These are phyloP conservation scores for Leishmania gerbilli DNA, from an alignment of 208 protist species.

Conservation along the genomic window DNA sequence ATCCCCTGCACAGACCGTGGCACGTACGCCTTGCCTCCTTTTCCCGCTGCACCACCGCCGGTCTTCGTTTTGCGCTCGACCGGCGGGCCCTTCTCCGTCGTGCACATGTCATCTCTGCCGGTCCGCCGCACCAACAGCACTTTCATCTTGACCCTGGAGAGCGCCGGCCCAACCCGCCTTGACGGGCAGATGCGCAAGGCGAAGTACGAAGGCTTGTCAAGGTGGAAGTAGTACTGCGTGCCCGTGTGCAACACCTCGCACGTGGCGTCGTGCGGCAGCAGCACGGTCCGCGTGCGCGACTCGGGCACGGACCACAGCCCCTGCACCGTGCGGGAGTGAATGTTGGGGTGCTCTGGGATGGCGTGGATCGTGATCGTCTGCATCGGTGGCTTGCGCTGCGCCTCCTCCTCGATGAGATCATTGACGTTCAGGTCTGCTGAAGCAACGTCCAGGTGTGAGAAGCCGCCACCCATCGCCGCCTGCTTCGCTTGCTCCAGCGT, in stretches of 20 bases:
- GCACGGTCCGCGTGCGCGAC: background rate
- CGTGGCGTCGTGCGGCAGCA: background rate
- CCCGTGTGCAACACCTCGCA: conserved; percentile 13
- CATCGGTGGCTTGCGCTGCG: background rate
- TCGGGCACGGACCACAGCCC: conserved; percentile 2
- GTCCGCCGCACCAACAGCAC: conserved; percentile 19
- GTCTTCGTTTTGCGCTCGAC: background rate
- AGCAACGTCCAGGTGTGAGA: background rate
- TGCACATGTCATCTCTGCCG: background rate
- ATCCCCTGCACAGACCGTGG: conserved; percentile 11
- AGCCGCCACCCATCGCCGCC: conserved; percentile 2
- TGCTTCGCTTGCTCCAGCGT: conserved; percentile 14
- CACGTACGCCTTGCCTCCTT: background rate
- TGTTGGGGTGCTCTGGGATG: conserved; percentile 10
- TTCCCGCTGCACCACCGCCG: background rate
- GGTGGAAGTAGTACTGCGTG: conserved; percentile 53
- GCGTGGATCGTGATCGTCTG: conserved; percentile 21
- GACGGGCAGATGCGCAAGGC: conserved; percentile 27
- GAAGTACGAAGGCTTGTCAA: conserved; percentile 42
- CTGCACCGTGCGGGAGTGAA: conserved; percentile 18
- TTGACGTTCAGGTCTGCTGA: conserved; percentile 1
- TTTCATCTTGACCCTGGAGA: background rate
- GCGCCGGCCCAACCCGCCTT: too few relatives aligned
- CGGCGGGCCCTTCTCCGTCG: background rate
- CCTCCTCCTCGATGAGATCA: conserved; percentile 10